Evolutionary conservation across 768 basidiomycete species (phyloP).

Genomic region (Pleurotus sapidus): DNA sequence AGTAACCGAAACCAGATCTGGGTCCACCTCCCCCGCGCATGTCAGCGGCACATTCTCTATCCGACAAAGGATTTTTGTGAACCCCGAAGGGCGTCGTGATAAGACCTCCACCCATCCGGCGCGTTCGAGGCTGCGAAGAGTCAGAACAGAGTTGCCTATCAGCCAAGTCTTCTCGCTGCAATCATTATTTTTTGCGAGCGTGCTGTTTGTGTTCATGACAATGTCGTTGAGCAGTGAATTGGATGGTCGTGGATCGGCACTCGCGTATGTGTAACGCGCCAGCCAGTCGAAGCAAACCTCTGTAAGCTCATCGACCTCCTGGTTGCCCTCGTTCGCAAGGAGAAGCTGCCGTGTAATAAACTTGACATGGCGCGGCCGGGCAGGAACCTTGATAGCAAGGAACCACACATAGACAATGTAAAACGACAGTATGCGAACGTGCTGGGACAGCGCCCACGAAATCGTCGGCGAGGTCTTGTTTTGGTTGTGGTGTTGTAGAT

Average conservation of each 20-base stretch:
- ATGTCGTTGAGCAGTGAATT: slow-evolving; percentile 77
- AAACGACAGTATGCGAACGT: slow-evolving; percentile 87
- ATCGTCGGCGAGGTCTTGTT: slow-evolving; percentile 51
- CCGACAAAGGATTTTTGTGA: slow-evolving; percentile 79
- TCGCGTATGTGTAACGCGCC: slow-evolving; percentile 90
- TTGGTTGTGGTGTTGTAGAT: slow-evolving; percentile 87
- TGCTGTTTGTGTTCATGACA: slow-evolving; percentile 54
- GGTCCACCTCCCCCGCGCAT: slow-evolving; percentile 79
- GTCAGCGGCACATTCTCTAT: slow-evolving; percentile 89
- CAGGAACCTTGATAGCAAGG: slow-evolving; percentile 77
- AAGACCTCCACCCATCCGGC: slow-evolving; percentile 89
- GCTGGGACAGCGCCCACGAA: slow-evolving; percentile 87
- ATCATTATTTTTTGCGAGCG: slow-evolving; percentile 31
- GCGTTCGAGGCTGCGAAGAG: slow-evolving; percentile 68
- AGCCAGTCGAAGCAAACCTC: slow-evolving; percentile 99
- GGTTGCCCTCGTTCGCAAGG: slow-evolving; percentile 76
- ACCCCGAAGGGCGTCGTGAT: slow-evolving; percentile 85
- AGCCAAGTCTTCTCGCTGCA: slow-evolving; percentile 79
- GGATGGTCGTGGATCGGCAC: slow-evolving; percentile 88
- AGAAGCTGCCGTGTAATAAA: slow-evolving; percentile 87
- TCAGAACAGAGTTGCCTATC: slow-evolving; percentile 79
- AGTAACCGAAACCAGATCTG: slow-evolving; percentile 70
- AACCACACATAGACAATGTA: slow-evolving; percentile 95
- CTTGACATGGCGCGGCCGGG: slow-evolving; percentile 76
- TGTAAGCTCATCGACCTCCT: slow-evolving; percentile 79